Evolutionary conservation across 306 rosid genomes (phyloP).

Genomic region (Gastrolobium bilobum): DNA sequence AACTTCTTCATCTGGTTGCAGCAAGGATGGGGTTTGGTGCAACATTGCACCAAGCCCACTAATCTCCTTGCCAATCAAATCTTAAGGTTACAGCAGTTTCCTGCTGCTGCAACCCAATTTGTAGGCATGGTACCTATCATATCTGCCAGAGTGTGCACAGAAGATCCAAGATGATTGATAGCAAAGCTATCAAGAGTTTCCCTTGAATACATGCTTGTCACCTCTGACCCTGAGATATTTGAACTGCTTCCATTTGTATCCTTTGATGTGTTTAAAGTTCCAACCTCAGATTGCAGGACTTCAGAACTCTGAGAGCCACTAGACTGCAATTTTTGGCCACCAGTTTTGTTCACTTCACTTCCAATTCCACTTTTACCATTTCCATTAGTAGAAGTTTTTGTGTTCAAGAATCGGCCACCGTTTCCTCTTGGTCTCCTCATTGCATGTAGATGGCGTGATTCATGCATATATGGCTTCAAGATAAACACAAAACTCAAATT

Average conservation of each 20-base stretch:
- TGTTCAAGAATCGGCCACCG: slow-evolving; percentile 88
- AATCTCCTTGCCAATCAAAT: slow-evolving; percentile 54
- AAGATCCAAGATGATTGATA: slow-evolving; percentile 54
- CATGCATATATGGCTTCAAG: slow-evolving; percentile 85
- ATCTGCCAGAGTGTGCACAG: slow-evolving; percentile 55
- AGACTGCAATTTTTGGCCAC: slow-evolving; percentile 39
- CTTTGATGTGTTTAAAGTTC: slow-evolving; percentile 66
- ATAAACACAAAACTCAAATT: slow-evolving; percentile 31
- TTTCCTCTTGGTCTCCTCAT: slow-evolving; percentile 84
- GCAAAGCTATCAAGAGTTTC: slow-evolving; percentile 54
- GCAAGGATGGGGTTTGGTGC: slow-evolving; percentile 46
- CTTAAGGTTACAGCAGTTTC: slow-evolving; percentile 65
- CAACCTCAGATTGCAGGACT: slow-evolving; percentile 67
- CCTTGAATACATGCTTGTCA: slow-evolving; percentile 65
- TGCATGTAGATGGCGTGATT: slow-evolving; percentile 91
- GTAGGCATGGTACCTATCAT: slow-evolving; percentile 59
- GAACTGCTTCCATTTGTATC: slow-evolving; percentile 60
- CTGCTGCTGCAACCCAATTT: slow-evolving; percentile 72
- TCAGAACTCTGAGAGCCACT: slow-evolving; percentile 69
- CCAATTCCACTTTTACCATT: slow-evolving; percentile 43
- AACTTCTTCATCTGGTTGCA: slow-evolving; percentile 58
- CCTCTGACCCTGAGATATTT: slow-evolving; percentile 68
- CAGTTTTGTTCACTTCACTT: slow-evolving; percentile 44
- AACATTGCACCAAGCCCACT: slow-evolving; percentile 46
- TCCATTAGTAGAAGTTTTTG: slow-evolving; percentile 48